A percentile compares a stretch with the other conserved stretches of the same genome.
These are phyloP conservation scores for Sechiopsis laciniata DNA, from an alignment of 306 rosid genomes.

Conservation along the genomic window DNA sequence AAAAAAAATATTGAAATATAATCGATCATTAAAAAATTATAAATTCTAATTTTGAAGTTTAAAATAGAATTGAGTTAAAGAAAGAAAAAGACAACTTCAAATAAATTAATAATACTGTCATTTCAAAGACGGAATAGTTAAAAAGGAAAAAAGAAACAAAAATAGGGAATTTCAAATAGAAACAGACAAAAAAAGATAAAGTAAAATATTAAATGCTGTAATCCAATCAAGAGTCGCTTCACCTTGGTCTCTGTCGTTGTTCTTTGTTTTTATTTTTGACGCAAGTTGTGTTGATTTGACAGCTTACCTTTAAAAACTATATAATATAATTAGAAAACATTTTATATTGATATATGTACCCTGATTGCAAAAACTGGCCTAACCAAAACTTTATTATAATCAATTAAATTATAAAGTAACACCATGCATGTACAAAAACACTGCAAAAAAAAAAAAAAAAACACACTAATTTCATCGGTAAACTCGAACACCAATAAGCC, in stretches of 20 bases:
- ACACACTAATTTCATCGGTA: conserved; percentile 34
- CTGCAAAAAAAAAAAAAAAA: background rate
- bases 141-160: too few relatives aligned
- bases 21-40: too few relatives aligned
- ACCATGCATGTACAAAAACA: background rate
- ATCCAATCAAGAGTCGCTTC: conserved; percentile 6
- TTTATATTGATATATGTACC: background rate
- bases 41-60: too few relatives aligned
- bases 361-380: background rate
- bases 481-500: conserved; percentile 52
- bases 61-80: too few relatives aligned
- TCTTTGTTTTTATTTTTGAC: background rate
- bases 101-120: too few relatives aligned
- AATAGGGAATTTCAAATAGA: background rate
- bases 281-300: conserved; percentile 10
- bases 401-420: conserved; percentile 24
- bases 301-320: background rate
- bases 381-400: background rate
- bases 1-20: too few relatives aligned
- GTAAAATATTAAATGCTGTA: background rate
- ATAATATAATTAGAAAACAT: background rate
- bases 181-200: background rate
- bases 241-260: background rate
- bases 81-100: too few relatives aligned
- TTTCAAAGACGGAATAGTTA: background rate